Percentiles rank a stretch among this genome's conserved stretches.
Conservation (phyloP, 345 rosid genomes). For the Eucalyptus shirleyi region DNA sequence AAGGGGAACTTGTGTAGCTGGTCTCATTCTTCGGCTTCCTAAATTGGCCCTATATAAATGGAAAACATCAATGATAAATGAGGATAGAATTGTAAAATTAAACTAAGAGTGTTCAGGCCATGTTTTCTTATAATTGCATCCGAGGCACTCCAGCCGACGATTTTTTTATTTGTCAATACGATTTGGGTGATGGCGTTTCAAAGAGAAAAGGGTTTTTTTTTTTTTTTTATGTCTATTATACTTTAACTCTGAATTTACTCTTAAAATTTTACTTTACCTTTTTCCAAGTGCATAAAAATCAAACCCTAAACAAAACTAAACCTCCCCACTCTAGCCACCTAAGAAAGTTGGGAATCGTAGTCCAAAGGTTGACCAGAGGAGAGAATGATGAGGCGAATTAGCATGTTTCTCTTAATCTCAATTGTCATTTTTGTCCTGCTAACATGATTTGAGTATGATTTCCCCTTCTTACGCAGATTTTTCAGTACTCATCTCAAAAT, state of each 20-base stretch:
- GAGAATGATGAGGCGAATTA: neutral
- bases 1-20: neutral
- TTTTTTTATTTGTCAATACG: neutral
- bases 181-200: no score
- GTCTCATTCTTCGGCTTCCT: neutral
- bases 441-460: neutral
- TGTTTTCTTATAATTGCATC: neutral
- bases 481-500: neutral
- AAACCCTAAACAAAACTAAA: no score
- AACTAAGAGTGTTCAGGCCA: neutral
- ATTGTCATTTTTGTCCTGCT: neutral
- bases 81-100: neutral
- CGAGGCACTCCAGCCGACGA: fast-evolving
- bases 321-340: no score
- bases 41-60: neutral
- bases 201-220: no score
- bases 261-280: no score
- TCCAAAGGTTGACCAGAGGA: fast-evolving
- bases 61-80: neutral
- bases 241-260: no score
- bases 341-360: no score
- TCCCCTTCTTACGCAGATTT: neutral
- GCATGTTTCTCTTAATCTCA: fast-evolving
- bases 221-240: no score
- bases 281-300: no score